Percentiles rank a stretch among this genome's conserved stretches.
These are phyloP conservation scores for Phlyctochytrium arcticum DNA, from an alignment of 192 early-diverging fungal genomes.

Conservation along the genomic window DNA sequence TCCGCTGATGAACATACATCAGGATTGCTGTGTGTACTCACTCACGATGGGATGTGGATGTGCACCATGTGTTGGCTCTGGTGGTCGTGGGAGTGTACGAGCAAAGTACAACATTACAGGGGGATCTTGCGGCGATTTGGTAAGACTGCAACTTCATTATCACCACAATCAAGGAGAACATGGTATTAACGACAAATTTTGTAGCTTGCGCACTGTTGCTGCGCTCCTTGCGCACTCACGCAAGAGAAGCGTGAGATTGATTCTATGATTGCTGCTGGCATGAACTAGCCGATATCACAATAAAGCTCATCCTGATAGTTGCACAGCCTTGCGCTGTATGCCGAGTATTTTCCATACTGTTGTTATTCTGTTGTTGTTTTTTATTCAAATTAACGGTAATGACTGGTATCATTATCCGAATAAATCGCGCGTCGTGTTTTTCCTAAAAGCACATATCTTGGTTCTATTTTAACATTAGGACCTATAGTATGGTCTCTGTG, in stretches of 20 bases:
- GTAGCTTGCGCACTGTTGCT: constrained; percentile 25
- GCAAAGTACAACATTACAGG: constrained; percentile 30
- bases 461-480: no score
- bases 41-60: neutral
- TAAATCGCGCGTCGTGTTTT: no score
- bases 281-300: no score
- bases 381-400: no score
- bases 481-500: no score
- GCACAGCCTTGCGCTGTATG: no score
- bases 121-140: constrained; percentile 7
- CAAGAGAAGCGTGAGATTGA: constrained; percentile 36
- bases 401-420: no score
- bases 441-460: no score
- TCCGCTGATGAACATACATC: neutral
- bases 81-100: constrained; percentile 15
- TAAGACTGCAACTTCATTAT: neutral
- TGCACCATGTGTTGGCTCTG: constrained; percentile 14
- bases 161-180: no score
- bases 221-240: constrained; percentile 31
- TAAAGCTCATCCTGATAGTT: no score
- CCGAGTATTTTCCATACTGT: no score
- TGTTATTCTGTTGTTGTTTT: no score
- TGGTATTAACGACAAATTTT: neutral
- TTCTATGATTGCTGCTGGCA: constrained; percentile 23
- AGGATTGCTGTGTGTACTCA: constrained; percentile 9